These are phyloP conservation scores for Casuarina equisetifolia DNA, from an alignment of 306 rosid genomes.

Conservation along the genomic window DNA sequence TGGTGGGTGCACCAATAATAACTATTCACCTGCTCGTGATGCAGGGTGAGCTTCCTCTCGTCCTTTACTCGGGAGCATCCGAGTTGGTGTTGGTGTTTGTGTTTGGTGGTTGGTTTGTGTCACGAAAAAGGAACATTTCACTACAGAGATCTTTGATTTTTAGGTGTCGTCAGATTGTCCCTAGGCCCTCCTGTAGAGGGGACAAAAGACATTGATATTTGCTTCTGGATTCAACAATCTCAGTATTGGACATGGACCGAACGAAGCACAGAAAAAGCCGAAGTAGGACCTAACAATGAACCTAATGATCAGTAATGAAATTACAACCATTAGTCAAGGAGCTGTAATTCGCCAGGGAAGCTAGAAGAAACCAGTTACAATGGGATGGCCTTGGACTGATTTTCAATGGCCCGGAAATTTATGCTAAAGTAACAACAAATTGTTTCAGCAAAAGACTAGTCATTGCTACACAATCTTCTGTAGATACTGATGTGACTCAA, in stretches of 20 bases:
- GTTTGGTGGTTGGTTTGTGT: constrained; percentile 10
- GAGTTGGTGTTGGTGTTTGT: background rate
- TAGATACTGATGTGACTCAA: background rate
- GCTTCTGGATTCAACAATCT: too few relatives aligned
- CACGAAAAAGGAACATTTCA: background rate
- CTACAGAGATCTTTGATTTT: background rate
- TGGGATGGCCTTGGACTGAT: too few relatives aligned
- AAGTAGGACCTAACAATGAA: background rate
- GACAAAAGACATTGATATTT: background rate
- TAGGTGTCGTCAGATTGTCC: constrained; percentile 2
- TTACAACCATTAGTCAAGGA: too few relatives aligned
- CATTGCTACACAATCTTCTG: too few relatives aligned
- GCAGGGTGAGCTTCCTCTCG: constrained; percentile 7
- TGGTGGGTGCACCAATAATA: constrained; percentile 20
- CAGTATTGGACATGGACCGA: background rate
- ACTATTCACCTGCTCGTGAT: constrained; percentile 5
- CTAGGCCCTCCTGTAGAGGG: constrained; percentile 1
- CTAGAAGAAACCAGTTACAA: too few relatives aligned
- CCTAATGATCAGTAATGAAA: background rate
- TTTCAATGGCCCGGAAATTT: too few relatives aligned
- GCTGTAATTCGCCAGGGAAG: too few relatives aligned
- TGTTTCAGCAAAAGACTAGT: too few relatives aligned
- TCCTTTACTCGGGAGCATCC: background rate
- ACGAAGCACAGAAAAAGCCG: background rate
- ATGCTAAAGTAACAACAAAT: too few relatives aligned